Conservation (phyloP, 2,329 filamentous ascomycete species). For the Paecilomyces fulvus region DNA sequence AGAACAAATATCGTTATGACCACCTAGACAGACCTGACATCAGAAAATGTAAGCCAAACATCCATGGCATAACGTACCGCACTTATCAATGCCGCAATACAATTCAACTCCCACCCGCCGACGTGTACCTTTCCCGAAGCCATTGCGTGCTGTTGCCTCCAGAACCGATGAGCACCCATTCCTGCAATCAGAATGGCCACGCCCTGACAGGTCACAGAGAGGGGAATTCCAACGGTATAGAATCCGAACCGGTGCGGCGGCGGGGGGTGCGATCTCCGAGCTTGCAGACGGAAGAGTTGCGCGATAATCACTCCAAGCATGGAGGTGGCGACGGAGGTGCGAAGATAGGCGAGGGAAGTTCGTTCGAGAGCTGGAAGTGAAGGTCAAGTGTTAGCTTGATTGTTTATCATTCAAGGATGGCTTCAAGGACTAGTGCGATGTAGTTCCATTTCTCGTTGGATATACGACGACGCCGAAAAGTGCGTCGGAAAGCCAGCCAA, state of each 20-base stretch:
- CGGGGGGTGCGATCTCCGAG: slow-evolving; percentile 27
- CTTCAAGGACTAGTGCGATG: neutral
- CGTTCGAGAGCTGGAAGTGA: slow-evolving; percentile 56
- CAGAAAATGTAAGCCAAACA: neutral
- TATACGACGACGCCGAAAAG: too few relatives aligned
- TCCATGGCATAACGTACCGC: slow-evolving; percentile 35
- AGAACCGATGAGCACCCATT: slow-evolving; percentile 52
- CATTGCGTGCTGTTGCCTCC: slow-evolving; percentile 53
- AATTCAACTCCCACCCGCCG: slow-evolving; percentile 51
- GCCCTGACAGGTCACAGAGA: slow-evolving; percentile 41
- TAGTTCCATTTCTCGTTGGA: neutral
- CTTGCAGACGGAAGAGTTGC: slow-evolving; percentile 57
- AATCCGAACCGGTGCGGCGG: slow-evolving; percentile 45
- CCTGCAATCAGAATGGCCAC: slow-evolving; percentile 44
- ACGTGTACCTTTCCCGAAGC: slow-evolving; percentile 48
- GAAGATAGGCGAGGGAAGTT: slow-evolving; percentile 65
- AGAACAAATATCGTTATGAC: slow-evolving; percentile 7
- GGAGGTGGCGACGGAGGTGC: slow-evolving; percentile 60
- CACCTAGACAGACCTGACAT: neutral
- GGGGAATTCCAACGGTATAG: slow-evolving; percentile 51
- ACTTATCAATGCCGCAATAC: slow-evolving; percentile 39
- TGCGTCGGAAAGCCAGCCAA: neutral
- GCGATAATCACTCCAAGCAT: slow-evolving; percentile 58
- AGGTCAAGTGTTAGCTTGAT: neutral
- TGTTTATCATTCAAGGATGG: neutral